These are phyloP conservation scores for Dendrobium huoshanense DNA, from an alignment of 106 monocot species.

Conservation along the genomic window DNA sequence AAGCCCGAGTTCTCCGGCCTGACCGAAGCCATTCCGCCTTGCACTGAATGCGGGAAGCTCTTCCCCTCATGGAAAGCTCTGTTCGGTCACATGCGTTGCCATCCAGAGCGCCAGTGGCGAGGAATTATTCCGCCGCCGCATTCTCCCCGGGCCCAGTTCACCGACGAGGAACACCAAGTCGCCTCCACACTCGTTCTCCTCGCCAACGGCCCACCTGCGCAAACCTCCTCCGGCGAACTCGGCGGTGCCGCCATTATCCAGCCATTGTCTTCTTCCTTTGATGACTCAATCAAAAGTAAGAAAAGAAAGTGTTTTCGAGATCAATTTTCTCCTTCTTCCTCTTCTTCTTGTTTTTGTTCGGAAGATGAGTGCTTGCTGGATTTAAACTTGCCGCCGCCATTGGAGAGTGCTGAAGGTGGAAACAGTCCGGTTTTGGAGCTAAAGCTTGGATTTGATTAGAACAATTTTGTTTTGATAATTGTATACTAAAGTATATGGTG, in stretches of 20 bases:
- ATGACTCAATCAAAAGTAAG: neutral
- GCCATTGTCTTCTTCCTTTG: neutral
- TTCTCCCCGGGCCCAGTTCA: neutral
- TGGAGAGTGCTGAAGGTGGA: neutral
- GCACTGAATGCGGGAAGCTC: conserved; percentile 60
- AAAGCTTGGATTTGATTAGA: neutral
- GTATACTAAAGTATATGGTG: too few relatives aligned
- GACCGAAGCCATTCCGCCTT: conserved; percentile 13
- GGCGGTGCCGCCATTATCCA: neutral
- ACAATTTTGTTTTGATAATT: too few relatives aligned
- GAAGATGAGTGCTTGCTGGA: neutral
- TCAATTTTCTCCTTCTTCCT: too few relatives aligned
- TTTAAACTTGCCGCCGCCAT: neutral
- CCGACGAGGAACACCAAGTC: conserved; percentile 24
- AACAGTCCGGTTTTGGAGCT: neutral
- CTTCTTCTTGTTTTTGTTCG: too few relatives aligned
- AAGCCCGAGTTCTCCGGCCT: neutral
- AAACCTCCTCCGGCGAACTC: neutral
- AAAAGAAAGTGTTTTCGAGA: neutral
- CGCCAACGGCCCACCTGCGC: neutral
- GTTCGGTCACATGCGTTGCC: conserved; percentile 85
- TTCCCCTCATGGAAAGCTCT: conserved; percentile 79
- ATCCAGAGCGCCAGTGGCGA: conserved; percentile 69
- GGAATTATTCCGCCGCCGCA: conserved; percentile 41
- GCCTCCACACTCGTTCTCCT: conserved; percentile 29